Conservation (phyloP, 2,329 filamentous ascomycete genomes). For the Tothia fuscella region DNA sequence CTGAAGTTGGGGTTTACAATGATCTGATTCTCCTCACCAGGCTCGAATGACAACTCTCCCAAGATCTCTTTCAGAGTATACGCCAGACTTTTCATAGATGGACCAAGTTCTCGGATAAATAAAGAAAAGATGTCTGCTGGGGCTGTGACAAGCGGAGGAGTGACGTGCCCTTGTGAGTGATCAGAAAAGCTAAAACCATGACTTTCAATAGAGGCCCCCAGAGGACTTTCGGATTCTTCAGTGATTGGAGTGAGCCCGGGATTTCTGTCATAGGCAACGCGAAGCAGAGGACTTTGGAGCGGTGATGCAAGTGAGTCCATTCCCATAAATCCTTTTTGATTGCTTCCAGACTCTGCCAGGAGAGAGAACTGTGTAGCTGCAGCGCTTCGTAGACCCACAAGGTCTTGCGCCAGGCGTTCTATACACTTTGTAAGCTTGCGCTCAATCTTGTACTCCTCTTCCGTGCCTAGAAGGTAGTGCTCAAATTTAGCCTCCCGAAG, state of each 20-base stretch:
- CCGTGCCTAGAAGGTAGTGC: slow-evolving; percentile 69
- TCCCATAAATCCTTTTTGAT: neutral
- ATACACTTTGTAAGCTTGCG: slow-evolving; percentile 71
- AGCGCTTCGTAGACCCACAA: slow-evolving; percentile 81
- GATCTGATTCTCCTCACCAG: slow-evolving; percentile 55
- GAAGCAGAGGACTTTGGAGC: neutral
- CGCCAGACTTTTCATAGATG: slow-evolving; percentile 92
- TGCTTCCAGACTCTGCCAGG: slow-evolving; percentile 2
- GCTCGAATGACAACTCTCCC: slow-evolving; percentile 71
- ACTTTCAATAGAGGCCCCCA: neutral
- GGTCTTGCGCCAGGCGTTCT: slow-evolving; percentile 73
- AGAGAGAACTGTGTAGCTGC: slow-evolving; percentile 69
- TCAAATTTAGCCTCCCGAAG: slow-evolving; percentile 81
- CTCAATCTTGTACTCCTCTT: slow-evolving; percentile 67
- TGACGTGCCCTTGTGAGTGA: neutral
- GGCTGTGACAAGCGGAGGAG: too few relatives aligned
- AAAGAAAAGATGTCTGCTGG: slow-evolving; percentile 81
- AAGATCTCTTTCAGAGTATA: slow-evolving; percentile 83
- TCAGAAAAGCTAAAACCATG: neutral
- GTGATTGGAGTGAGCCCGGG: slow-evolving; percentile 18
- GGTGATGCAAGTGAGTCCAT: neutral
- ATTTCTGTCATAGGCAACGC: slow-evolving; percentile 8
- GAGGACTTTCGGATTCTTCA: slow-evolving; percentile 34
- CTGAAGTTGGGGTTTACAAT: slow-evolving; percentile 69
- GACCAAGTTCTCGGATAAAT: slow-evolving; percentile 80